Base-by-base conservation (phyloP, 352 stramenopile species). In the Blastocystis sp. region DNA sequence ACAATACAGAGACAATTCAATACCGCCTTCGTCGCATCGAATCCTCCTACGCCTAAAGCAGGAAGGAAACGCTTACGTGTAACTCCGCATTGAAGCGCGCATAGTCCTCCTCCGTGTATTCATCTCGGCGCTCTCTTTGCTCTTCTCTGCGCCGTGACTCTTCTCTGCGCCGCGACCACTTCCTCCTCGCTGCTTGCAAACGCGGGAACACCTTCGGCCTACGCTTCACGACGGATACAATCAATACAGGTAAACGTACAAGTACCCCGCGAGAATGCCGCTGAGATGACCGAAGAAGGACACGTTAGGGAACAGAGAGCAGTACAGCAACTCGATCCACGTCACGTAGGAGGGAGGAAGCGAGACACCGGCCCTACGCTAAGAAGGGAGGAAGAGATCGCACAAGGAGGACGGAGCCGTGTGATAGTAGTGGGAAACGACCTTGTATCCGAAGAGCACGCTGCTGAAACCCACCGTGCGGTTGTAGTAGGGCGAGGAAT, bases 261-360 rank as follows among this genome's bases (percentile, higher is more conserved):
- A 6, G 45, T 77, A 77, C n/a, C 66, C 66, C n/a, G 66, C 66
- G 16, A 77, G 66, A 13, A 77, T 77, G n/a, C 66, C 66, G 45
- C 66, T 77, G 35, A 77, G 45, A 77, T 77, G 66, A 50, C 66
- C 66, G 31, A 77, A 45, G 66, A 77, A 77, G 45, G 66, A 77
- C 13, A 77, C 66, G 50, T 55, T 55, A 2, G 66, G 66, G 33
- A 77, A 77, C 12, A 77, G 66, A 3, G 33, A 55, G 31, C 37
- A 59, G 50, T 55, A 77, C 31, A 77, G 50, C n/a, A 77, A 35
- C 33, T 77, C 66, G 45, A 77, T 1, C 66, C 66, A 77, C 24
- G 66, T 50, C 9, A 77, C 10, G 12, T 24, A 26, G 0, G 33
- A 65, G 1, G 59, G 26, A 0, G 59, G 26, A 9, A 31, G 4